Percentiles rank a stretch among this genome's conserved stretches.
Evolutionary conservation across 129 eudicot species (phyloP).

Genomic region (Sambucus nigra): DNA sequence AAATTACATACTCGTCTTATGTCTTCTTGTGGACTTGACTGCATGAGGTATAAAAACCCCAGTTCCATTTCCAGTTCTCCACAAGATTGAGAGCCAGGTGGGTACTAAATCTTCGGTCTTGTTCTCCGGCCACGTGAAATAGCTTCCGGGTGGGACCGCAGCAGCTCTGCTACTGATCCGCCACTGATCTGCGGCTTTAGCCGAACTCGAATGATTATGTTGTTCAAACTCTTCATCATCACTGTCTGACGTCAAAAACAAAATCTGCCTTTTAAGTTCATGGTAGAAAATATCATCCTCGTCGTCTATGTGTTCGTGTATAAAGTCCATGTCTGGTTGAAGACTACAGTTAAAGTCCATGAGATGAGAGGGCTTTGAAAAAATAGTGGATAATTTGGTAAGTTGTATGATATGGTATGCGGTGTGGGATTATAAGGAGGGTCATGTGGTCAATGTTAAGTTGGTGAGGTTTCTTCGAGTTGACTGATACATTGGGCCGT

Average conservation of each 20-base stretch:
- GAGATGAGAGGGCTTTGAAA: too few species aligned
- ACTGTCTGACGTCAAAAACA: constrained; percentile 44
- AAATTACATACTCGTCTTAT: constrained; percentile 27
- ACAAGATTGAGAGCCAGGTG: constrained; percentile 37
- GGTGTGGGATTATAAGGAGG: not conserved
- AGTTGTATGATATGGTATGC: not conserved
- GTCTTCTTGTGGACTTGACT: constrained; percentile 22
- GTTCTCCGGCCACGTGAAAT: constrained; percentile 46
- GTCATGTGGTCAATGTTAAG: not conserved
- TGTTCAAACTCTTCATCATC: constrained; percentile 11
- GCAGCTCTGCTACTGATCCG: not conserved
- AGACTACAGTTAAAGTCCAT: not conserved
- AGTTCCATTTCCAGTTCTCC: constrained; percentile 62
- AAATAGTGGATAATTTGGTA: too few species aligned
- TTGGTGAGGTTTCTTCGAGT: too few species aligned
- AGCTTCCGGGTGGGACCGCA: constrained; percentile 15
- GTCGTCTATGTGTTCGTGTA: constrained; percentile 5
- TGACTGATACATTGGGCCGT: too few species aligned
- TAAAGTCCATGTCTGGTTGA: constrained; percentile 3
- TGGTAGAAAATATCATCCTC: constrained; percentile 41
- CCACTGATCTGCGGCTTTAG: not conserved
- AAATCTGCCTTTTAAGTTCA: constrained; percentile 48
- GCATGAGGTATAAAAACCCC: constrained; percentile 76
- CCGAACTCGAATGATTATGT: constrained; percentile 1
- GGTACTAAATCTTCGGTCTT: constrained; percentile 35